A percentile compares a stretch with the other conserved stretches of the same genome.
Evolutionary conservation across 805 yeast species (phyloP).

Genomic region (Ogataea chonburiensis): DNA sequence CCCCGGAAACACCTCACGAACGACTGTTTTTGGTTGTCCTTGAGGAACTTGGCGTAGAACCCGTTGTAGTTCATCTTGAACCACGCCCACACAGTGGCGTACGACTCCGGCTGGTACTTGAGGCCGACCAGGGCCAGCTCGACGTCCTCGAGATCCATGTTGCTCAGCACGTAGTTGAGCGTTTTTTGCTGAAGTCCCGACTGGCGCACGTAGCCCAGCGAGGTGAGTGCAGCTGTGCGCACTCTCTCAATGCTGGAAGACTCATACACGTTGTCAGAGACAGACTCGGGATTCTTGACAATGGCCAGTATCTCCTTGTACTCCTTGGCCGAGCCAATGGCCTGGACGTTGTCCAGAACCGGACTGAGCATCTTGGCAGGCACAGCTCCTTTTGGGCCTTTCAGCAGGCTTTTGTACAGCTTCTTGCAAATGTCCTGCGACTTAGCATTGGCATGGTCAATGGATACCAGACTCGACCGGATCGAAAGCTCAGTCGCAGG

Average conservation of each 20-base stretch:
- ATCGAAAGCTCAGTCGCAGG: conserved; percentile 41
- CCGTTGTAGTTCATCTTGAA: conserved; percentile 48
- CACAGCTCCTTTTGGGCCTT: conserved; percentile 50
- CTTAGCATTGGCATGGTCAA: conserved; percentile 33
- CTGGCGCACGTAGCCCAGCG: conserved; percentile 50
- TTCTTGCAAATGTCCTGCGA: conserved; percentile 37
- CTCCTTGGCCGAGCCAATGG: conserved; percentile 40
- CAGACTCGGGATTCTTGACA: conserved; percentile 48
- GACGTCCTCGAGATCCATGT: conserved; percentile 52
- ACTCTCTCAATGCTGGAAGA: conserved; percentile 35
- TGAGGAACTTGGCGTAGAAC: conserved; percentile 49
- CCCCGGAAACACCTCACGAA: conserved; percentile 44
- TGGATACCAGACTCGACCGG: conserved; percentile 42
- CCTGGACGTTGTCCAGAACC: conserved; percentile 34
- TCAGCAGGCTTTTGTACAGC: conserved; percentile 48
- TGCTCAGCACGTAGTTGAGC: conserved; percentile 55
- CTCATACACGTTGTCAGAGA: conserved; percentile 37
- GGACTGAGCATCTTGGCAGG: conserved; percentile 53
- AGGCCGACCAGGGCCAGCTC: conserved; percentile 61
- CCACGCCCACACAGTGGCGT: conserved; percentile 53
- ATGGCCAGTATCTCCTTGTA: conserved; percentile 60
- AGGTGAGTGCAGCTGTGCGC: conserved; percentile 54
- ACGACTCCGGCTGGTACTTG: conserved; percentile 36
- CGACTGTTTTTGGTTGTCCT: conserved; percentile 41
- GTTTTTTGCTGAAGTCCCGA: conserved; percentile 49